Base-by-base conservation (phyloP, 176 grass and related monocot genomes). In the Triticum turgidum region DNA sequence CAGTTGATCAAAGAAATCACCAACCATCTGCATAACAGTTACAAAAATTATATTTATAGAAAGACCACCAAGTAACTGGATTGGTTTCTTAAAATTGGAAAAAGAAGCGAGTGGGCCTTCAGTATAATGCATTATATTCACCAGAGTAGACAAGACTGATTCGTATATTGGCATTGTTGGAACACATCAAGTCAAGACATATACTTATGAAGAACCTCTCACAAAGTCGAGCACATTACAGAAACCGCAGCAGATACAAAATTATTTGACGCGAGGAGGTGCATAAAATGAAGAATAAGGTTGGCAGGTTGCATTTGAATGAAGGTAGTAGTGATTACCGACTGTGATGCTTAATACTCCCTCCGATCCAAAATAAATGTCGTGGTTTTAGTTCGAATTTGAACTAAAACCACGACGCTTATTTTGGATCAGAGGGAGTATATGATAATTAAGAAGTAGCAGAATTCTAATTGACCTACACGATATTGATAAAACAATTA, bases 1-100 rank as follows among this genome's bases (percentile, higher is more conserved):
- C 35, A 98, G 89, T 79, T 98, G 96, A 89, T 98, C 96, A 90
- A 98, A 98, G 84, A 98, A 98, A 87, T 98, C 96, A 15, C 96
- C 96, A 86, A 98, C 93, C 96, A 98, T 95, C 96, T 98, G 86
- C 71, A 90, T 7, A 78, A 61, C 41, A 70, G 25, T 76, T 77
- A 72, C 25, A 76, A 34, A 83, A 78, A 77, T 61, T 77, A 58
- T 21, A 78, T 59, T 11, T 83, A 80, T 17, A 87, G 34, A 86
- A 59, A 73, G 25, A 62, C 59, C 66, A 82, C 61, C 17, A 21
- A 85, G 30, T 24, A 77, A 61, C 34, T 61, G 37, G 37, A 37
- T 25, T 47, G 7, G 39, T 80, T 80, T 65, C 61, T 65, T 65
- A 22, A 22, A 71, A 82, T 39, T 24, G 47, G 59, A 71, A 69